Evolutionary conservation across 352 stramenopile species (phyloP), one percentile per base, ranked within the genome.

Genomic region (Phytophthora fragariae): DNA sequence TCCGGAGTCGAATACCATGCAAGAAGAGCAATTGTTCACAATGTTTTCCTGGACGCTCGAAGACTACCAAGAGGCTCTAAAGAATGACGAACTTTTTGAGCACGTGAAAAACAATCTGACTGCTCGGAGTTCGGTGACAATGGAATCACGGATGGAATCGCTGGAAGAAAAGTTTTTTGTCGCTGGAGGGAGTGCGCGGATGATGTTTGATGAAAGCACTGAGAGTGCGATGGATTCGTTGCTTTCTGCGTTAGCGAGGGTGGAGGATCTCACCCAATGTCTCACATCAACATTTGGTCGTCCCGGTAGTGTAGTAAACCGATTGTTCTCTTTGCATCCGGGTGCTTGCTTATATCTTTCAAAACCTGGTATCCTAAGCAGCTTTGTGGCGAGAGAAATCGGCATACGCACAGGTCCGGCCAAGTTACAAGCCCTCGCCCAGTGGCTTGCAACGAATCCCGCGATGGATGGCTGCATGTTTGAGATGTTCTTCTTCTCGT

Each of bases 201-300:
- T 65, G 24, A 71, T 71, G 64, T 60, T 71, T 54, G 56, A 49
- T 46, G 29, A 29, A 17, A 63, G 11, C 11, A 29, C 49, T 21
- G 35, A 60, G 14, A 17, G 60, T 15, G 41, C 46, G 7, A n/a
- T 60, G 33, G 24, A 31, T 10, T 39, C 5, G 3, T 31, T 60
- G 33, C 5, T 29, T 17, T 11, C 27, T 2, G 44, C 44, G 19
- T 49, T 57, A n/a, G 6, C n/a, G 2, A 6, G 0, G 7, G 14
- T n/a, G 12, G n/a, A 46, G 19, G 8, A 60, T 54, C 17, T 65
- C 12, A 44, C 29, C 55, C 10, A 19, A 2, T 60, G 55, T 55
- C 9, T 65, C 1, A 5, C 10, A 15, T 4, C 17, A 5, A 57
- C 6, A 3, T 24, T 58, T 49, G 55, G 46, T 8, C 3, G 27